Conservation (phyloP, 2,329 filamentous ascomycete species). For the Apiospora kogelbergensis region DNA sequence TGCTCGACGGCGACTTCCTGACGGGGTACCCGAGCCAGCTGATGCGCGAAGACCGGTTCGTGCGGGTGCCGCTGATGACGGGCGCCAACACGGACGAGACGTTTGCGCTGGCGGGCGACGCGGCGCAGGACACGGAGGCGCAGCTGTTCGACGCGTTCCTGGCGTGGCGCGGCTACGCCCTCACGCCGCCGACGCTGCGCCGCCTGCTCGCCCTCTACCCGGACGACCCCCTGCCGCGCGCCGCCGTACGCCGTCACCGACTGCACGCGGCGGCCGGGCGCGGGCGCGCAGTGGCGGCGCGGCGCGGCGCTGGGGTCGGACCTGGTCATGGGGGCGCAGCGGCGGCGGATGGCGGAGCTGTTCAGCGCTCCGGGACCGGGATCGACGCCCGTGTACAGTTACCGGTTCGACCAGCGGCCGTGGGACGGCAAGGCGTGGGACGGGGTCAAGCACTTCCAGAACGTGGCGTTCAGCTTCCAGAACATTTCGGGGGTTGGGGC, state of each 20-base stretch:
- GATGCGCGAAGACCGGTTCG: conserved; percentile 40
- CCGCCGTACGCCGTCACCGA: conserved; percentile 43
- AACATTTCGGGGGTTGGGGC: conserved; percentile 50
- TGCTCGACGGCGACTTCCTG: conserved; percentile 48
- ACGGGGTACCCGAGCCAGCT: conserved; percentile 48
- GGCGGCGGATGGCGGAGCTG: conserved; percentile 44
- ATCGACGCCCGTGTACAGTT: conserved; percentile 41
- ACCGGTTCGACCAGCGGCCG: conserved; percentile 48
- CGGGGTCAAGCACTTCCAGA: conserved; percentile 47
- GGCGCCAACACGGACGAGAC: conserved; percentile 51
- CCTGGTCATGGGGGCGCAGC: conserved; percentile 47
- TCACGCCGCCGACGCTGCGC: conserved; percentile 44
- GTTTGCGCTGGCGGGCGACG: conserved; percentile 39
- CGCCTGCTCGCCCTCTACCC: conserved; percentile 47
- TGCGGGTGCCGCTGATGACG: conserved; percentile 43
- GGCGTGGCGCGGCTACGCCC: conserved; percentile 44
- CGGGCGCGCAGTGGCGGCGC: conserved; percentile 45
- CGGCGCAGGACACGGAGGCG: conserved; percentile 39
- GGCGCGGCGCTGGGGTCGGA: conserved; percentile 46
- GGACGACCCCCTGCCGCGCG: conserved; percentile 41
- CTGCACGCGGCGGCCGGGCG: conserved; percentile 27
- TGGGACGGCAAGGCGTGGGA: conserved; percentile 40
- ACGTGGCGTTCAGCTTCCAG: conserved; percentile 50
- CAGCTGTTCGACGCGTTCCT: conserved; percentile 42
- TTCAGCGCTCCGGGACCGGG: conserved; percentile 28